Evolutionary conservation across 768 basidiomycete genomes (phyloP), one percentile per base, ranked within the genome.

Genomic region (Phlebiopsis gigantea): DNA sequence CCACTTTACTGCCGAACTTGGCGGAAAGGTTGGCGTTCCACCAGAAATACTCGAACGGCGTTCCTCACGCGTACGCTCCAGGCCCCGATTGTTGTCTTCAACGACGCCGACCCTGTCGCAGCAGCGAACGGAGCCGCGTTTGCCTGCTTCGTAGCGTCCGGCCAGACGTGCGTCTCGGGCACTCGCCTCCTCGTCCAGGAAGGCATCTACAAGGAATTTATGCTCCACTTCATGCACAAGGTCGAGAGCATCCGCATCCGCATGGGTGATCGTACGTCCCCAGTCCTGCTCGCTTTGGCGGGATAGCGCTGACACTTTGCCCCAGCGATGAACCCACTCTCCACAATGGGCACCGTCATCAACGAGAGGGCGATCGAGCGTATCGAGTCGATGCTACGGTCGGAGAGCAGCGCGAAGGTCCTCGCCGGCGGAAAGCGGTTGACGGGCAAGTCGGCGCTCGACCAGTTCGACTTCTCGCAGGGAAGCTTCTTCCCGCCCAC

Each of bases 141-240:
- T 65, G 86, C 90, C 9, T 82, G 87, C 0, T 94, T 93, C 63
- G 75, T 94, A 49, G 92, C 92, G 1, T 90, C 89, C 22, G 92
- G 92, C 2, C 92, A 94, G 72, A 93, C 91, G 8, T 93, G 91
- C 57, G 87, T 93, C n/a, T 93, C 91, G 1, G 91, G 90, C n/a
- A 85, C 90, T 12, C 81, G 91, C n/a, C 74, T 93, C 19, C 75
- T 93, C 4, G 71, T 93, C 6, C 90, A 93, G 56, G 79, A 83
- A 43, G 67, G 70, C 8, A 77, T 93, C 46, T 91, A 90, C 60
- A 79, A 88, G 45, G 68, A 70, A 2, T 93, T 93, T 69, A 76
- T 91, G 74, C 63, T 68, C 6, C 66, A 65, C 17, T 84, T 92
- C 67, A 63, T 89, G 10, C 69, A 76, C 53, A 93, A 93, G 65